phyloP scores from a whole-genome alignment of 1,284 basidiomycete species.

The Pseudozyma thailandica region DNA sequence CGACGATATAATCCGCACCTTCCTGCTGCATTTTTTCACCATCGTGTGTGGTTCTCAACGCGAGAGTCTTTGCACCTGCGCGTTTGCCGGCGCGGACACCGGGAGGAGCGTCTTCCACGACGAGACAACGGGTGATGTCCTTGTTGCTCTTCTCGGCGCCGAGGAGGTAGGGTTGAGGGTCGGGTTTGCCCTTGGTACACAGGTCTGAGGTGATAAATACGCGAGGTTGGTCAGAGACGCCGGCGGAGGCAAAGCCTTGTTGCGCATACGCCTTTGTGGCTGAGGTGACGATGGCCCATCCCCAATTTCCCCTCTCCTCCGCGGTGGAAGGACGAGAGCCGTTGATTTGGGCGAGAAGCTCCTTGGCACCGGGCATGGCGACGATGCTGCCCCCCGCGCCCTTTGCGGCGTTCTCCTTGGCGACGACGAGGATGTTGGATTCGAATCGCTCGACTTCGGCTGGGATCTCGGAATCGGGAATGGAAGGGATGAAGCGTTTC shows the following conservation, averaged over 20 bases:
- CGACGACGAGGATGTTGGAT: conserved; percentile 61
- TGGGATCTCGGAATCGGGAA: conserved; percentile 52
- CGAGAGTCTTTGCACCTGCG: conserved; percentile 63
- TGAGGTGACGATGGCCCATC: conserved; percentile 68
- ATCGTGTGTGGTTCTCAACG: conserved; percentile 61
- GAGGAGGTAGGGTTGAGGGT: conserved; percentile 64
- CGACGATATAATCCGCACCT: conserved; percentile 62
- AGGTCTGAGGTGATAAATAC: conserved; percentile 65
- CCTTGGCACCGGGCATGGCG: conserved; percentile 64
- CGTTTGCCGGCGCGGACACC: conserved; percentile 59
- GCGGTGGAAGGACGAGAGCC: conserved; percentile 14
- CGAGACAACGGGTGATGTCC: conserved; percentile 58
- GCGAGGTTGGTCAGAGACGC: conserved; percentile 38
- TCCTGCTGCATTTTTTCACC: conserved; percentile 57
- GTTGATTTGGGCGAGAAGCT: conserved; percentile 59
- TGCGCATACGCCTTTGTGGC: conserved; percentile 65
- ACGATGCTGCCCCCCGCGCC: conserved; percentile 57
- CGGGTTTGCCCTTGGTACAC: conserved; percentile 62
- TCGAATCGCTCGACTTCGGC: conserved; percentile 61
- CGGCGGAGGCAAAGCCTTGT: conserved; percentile 57
- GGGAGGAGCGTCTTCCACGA: conserved; percentile 66
- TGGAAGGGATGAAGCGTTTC: conserved; percentile 56
- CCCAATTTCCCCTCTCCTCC: conserved; percentile 25
- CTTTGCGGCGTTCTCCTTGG: conserved; percentile 45
- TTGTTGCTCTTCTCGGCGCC: conserved; percentile 53